Base-by-base conservation (phyloP, 2,329 filamentous ascomycete genomes). In the Pyrenophora graminea region DNA sequence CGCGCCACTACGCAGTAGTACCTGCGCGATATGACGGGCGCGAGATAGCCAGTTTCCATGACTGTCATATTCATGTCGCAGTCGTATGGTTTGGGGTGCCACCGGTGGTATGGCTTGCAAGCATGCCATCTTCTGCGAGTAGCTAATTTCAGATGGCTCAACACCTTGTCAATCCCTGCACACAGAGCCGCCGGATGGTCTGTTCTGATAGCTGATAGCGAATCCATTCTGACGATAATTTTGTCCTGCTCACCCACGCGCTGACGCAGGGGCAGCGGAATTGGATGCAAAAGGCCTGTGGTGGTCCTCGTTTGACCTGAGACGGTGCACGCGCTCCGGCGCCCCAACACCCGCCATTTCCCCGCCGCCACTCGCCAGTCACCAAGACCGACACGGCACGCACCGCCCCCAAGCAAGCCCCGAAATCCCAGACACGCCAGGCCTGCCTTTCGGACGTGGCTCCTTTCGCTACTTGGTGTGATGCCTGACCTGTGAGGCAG, bases 361-460 rank as follows among this genome's bases (percentile, higher is more conserved):
- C 60, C 62, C 57, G 55, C 65, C 56, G 49, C 61, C 44, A 53
- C 48, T 48, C 49, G 48, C 56, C 58, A 59, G 48, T 61, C 58
- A 51, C 41, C 44, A 47, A 58, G 45, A 39, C 41, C 39, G 45
- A 45, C 49, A 51, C 62, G 58, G 64, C 55, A 62, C 59, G 63
- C 63, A 63, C 61, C 63, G 67, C 64, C 67, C 67, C 66, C 60
- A 56, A 55, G 55, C 59, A 51, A 51, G 51, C 53, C 56, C 39
- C 37, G 34, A 25, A 46, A 41, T 48, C 49, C 47, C 42, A 43
- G 45, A 30, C 45, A n/a, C 15, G 32, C 43, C 40, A 49, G 41
- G 45, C 38, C 48, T 51, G 45, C 38, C 48, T 51, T 18, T 42
- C 42, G 43, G 36, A 40, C 39, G 49, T 55, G 40, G 52, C 37